Evolutionary conservation across 352 stramenopile genomes (phyloP).

Genomic region (Phytophthora citrophthora): DNA sequence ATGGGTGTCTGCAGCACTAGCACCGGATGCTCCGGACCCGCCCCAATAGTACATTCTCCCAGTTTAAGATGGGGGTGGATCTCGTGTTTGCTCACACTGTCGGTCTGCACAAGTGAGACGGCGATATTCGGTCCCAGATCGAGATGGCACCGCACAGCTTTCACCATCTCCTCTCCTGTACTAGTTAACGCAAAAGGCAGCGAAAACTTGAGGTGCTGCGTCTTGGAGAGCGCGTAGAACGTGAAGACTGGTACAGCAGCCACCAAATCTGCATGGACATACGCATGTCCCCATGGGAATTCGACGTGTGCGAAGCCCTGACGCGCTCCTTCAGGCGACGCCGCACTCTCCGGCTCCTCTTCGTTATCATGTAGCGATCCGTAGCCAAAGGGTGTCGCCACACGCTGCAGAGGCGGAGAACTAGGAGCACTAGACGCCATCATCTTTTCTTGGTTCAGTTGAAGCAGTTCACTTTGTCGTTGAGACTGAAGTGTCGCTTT

Average conservation of each 20-base stretch:
- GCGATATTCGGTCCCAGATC: slow-evolving; percentile 58
- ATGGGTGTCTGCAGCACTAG: slow-evolving; percentile 73
- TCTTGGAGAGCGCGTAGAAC: slow-evolving; percentile 75
- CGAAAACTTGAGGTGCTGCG: slow-evolving; percentile 72
- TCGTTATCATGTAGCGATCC: slow-evolving; percentile 48
- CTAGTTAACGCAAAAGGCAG: slow-evolving; percentile 66
- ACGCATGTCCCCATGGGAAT: slow-evolving; percentile 81
- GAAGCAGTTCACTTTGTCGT: slow-evolving; percentile 19
- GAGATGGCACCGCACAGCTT: slow-evolving; percentile 59
- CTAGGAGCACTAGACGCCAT: slow-evolving; percentile 14
- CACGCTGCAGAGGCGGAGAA: slow-evolving; percentile 34
- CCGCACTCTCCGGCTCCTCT: slow-evolving; percentile 16
- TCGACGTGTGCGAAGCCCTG: slow-evolving; percentile 65
- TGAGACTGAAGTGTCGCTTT: slow-evolving; percentile 20
- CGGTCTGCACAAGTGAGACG: slow-evolving; percentile 74
- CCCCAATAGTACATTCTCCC: slow-evolving; percentile 71
- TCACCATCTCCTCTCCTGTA: slow-evolving; percentile 57
- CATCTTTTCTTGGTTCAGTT: slow-evolving; percentile 20
- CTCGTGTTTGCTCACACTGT: slow-evolving; percentile 78
- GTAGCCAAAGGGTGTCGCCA: slow-evolving; percentile 78
- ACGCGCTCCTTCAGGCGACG: slow-evolving; percentile 20
- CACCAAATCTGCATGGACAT: slow-evolving; percentile 66
- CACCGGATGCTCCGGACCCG: slow-evolving; percentile 67
- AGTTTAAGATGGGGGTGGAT: slow-evolving; percentile 60
- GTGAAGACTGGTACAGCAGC: slow-evolving; percentile 70